phyloP scores from a whole-genome alignment of 257 asterid genomes.

The Handroanthus guayacan region DNA sequence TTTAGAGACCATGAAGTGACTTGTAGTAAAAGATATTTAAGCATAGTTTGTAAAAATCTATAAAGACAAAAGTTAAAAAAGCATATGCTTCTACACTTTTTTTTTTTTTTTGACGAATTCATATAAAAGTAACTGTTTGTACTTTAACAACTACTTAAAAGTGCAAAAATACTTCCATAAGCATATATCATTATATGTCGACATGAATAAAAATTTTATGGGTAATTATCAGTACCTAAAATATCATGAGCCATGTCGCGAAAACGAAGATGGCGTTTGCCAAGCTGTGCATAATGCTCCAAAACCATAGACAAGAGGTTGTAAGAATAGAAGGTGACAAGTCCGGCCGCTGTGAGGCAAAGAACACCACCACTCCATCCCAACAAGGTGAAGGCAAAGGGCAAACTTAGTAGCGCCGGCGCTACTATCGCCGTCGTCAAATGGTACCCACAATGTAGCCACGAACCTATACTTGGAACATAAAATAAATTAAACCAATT shows the following conservation, averaged over 20 bases:
- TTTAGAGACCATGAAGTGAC: too few species aligned
- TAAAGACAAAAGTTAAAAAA: too few species aligned
- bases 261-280: slow-evolving; percentile 71
- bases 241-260: slow-evolving; percentile 80
- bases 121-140: too few species aligned
- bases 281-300: slow-evolving; percentile 70
- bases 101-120: too few species aligned
- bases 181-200: too few species aligned
- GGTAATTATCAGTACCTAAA: slow-evolving; percentile 47
- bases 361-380: slow-evolving; percentile 70
- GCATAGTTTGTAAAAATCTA: too few species aligned
- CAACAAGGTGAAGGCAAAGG: slow-evolving; percentile 58
- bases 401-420: slow-evolving; percentile 70
- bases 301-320: slow-evolving; percentile 59
- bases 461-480: slow-evolving; percentile 49
- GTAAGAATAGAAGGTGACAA: slow-evolving; percentile 69
- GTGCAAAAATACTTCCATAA: too few species aligned
- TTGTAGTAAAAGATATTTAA: too few species aligned
- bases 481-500: neutral
- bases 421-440: slow-evolving; percentile 73
- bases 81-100: too few species aligned
- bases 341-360: slow-evolving; percentile 53
- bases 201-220: neutral
- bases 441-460: slow-evolving; percentile 81
- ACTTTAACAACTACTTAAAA: too few species aligned